Percentiles rank a stretch among this genome's conserved stretches.
Evolutionary conservation across 495 filamentous ascomycete species (phyloP).

Genomic region (Talaromyces proteolyticus): DNA sequence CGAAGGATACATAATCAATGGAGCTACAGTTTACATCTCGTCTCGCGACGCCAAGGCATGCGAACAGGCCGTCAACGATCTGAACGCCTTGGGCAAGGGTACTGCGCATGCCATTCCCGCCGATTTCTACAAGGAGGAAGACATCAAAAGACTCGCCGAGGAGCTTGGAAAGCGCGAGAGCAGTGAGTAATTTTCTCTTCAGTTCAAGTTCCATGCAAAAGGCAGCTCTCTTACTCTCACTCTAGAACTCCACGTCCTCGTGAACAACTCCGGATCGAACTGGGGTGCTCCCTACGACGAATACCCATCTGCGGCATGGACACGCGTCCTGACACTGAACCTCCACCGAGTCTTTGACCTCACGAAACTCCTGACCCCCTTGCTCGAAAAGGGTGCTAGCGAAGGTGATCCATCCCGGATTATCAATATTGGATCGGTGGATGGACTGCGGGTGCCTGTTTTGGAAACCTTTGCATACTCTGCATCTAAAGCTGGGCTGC

Average conservation of each 20-base stretch:
- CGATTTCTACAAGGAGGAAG: conserved; percentile 71
- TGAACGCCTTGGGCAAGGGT: conserved; percentile 58
- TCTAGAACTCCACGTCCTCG: conserved; percentile 63
- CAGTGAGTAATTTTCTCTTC: conserved; percentile 43
- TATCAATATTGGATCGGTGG: conserved; percentile 71
- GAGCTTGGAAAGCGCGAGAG: conserved; percentile 58
- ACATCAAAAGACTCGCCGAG: conserved; percentile 55
- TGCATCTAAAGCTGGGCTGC: conserved; percentile 66
- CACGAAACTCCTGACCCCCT: conserved; percentile 65
- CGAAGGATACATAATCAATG: conserved; percentile 71
- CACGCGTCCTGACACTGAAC: conserved; percentile 71
- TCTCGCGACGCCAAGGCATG: conserved; percentile 62
- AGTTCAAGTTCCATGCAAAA: too few relatives aligned
- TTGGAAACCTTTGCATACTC: conserved; percentile 76
- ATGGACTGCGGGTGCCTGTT: conserved; percentile 59
- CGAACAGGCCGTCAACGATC: conserved; percentile 49
- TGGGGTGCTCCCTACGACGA: conserved; percentile 63
- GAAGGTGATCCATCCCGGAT: conserved; percentile 53
- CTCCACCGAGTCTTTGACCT: conserved; percentile 75
- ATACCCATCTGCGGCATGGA: conserved; percentile 65
- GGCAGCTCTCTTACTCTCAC: background rate
- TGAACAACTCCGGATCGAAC: conserved; percentile 76
- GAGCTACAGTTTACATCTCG: conserved; percentile 79
- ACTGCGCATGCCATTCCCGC: conserved; percentile 59
- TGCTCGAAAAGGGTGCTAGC: conserved; percentile 52